These are phyloP conservation scores for Cyclotella atomus DNA, from an alignment of 108 stramenopile species.

Conservation along the genomic window DNA sequence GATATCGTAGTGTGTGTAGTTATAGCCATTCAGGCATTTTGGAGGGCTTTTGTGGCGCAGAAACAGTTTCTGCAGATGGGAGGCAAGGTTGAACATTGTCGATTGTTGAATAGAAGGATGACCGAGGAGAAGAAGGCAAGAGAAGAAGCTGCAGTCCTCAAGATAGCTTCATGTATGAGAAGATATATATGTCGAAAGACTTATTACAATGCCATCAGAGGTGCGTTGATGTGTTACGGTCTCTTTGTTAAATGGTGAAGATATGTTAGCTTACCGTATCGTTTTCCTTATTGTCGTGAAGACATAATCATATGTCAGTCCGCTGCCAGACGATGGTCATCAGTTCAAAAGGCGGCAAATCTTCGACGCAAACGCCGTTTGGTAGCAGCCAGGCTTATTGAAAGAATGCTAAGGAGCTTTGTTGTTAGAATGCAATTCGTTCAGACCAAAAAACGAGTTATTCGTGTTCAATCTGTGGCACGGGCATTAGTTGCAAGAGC, in stretches of 20 bases:
- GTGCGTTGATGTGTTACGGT: too few relatives aligned
- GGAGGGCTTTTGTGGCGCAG: background rate
- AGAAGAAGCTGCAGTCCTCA: too few relatives aligned
- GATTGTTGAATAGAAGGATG: too few relatives aligned
- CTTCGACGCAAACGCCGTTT: background rate
- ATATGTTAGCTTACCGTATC: too few relatives aligned
- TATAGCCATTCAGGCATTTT: background rate
- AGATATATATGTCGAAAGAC: too few relatives aligned
- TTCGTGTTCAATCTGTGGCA: background rate
- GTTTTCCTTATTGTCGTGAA: too few relatives aligned
- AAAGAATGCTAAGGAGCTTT: background rate
- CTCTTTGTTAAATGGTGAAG: too few relatives aligned
- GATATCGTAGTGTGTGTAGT: background rate
- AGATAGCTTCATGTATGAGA: too few relatives aligned
- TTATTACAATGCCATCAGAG: too few relatives aligned
- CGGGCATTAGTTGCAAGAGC: background rate
- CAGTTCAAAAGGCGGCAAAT: background rate
- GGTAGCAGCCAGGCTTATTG: background rate
- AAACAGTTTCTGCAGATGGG: background rate
- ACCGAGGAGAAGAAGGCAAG: too few relatives aligned
- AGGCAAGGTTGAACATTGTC: background rate
- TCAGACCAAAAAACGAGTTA: background rate
- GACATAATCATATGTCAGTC: background rate
- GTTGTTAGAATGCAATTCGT: background rate
- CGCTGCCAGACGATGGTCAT: background rate